A percentile compares a stretch with the other conserved stretches of the same genome.
phyloP scores from a whole-genome alignment of 1,139 yeast species.

The Suhomyces coccinellae region DNA sequence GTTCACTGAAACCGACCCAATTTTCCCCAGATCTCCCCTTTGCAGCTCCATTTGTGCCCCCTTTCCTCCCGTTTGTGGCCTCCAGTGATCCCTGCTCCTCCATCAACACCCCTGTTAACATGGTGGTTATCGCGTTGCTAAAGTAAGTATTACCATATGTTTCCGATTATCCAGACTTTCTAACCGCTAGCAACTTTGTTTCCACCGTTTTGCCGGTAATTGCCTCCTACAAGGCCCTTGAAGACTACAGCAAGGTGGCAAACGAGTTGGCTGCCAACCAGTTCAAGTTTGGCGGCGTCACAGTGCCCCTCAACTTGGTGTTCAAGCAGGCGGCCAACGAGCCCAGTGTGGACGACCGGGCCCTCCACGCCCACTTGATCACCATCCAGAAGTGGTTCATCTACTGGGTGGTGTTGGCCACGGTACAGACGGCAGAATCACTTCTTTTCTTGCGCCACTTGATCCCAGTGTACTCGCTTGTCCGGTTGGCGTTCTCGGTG shows the following conservation, averaged over 20 bases:
- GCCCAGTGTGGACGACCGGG: conserved; percentile 16
- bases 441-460: conserved; percentile 34
- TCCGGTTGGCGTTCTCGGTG: conserved; percentile 40
- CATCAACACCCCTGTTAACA: conserved; percentile 3
- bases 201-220: conserved; percentile 53
- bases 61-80: neutral
- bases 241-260: conserved; percentile 32
- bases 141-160: conserved; percentile 13
- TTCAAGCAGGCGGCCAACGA: conserved; percentile 19
- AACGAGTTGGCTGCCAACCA: conserved; percentile 27
- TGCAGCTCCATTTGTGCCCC: neutral
- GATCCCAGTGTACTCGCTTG: conserved; percentile 50
- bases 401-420: conserved; percentile 56
- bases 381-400: conserved; percentile 56
- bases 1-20: neutral
- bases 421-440: conserved; percentile 34
- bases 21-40: neutral
- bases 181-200: conserved; percentile 31
- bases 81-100: neutral
- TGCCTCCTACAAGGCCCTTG: conserved; percentile 54
- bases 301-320: conserved; percentile 33
- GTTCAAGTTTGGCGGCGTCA: conserved; percentile 36
- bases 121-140: conserved; percentile 14
- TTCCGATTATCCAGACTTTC: conserved; percentile 2
- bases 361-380: conserved; percentile 31